Base-by-base conservation (phyloP, 306 rosid species). In the Begonia loranthoides region DNA sequence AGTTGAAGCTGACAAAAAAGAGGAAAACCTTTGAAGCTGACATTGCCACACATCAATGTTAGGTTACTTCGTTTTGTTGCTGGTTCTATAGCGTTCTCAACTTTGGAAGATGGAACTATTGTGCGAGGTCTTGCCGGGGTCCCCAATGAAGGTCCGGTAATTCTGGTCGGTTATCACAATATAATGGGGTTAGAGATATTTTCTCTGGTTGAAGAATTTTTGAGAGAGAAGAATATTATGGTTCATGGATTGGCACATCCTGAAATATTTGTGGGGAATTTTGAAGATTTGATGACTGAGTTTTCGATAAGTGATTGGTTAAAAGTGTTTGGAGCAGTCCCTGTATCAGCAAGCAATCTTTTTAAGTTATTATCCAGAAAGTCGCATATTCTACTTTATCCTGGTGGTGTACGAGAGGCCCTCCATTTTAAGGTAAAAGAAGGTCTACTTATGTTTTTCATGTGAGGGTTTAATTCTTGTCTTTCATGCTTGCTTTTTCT, bases 341-440 rank as follows among this genome's bases (percentile, higher is more conserved):
- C 99, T 52, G 99, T 92, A 36, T 55, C 94, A 17, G 76, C 76
- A 17, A 71, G 63, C 80, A 72, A 76, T 68, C 66, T 92, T 28
- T 92, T 72, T 59, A 92, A 73, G 64, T 63, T 75, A 56, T 80
- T 92, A 43, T 70, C 83, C 28, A 58, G 69, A 41, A 83, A 92
- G 48, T 73, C 93, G 15, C 84, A 86, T 56, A 82, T 80, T 69
- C 96, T 92, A 34, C 79, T 92, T 49, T 92, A 83, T 73, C 99
- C 99, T 2, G 99, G 99, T 45, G 99, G 99, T 52, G 86, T 82
- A 2, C 94, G 96, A 0, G 99, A 92, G 74, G 96, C 96, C 61
- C 73, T 92, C 48, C 99, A 92, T 74, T 56, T 10, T 52, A 86
- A 92, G 99, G 99, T 83, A 56, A n/a, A 49, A 15, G 11, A 19